Base-by-base conservation (phyloP, 768 basidiomycete species). In the Lactifluus hygrophoroides region DNA sequence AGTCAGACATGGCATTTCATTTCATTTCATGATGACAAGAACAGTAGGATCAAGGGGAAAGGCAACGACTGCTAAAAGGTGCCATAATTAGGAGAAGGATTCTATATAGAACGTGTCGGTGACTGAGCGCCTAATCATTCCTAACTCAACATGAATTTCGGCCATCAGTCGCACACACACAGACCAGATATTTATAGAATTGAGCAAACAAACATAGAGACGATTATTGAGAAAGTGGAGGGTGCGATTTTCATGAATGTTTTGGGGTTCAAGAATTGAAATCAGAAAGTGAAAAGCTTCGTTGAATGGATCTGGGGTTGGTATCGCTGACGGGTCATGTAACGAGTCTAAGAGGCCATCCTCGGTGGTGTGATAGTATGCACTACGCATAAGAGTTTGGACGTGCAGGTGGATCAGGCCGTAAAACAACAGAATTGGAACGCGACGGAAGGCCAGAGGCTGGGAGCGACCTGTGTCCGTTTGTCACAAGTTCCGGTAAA, bases 101-200 rank as follows among this genome's bases (percentile, higher is more conserved):
- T 35, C 27, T 37, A 58, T 30, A 48, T 46, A 30, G 21, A 23
- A 23, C 49, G n/a, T 44, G 42, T 21, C 21, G 23, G 21, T 43
- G 10, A 38, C 38, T 28, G 50, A 37, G 35, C 27, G 27, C 51
- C 35, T 52, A 21, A 42, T 47, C 13, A 34, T 47, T 23, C 35
- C 14, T 21, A 27, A 19, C 8, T 56, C 10, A 48, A 43, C 47
- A 28, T 30, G 37, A 35, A 37, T 38, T 10, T 10, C 28, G 16
- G 37, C 40, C 10, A 23, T 9, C 13, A 3, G n/a, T 13, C 42
- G 28, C 53, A 55, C 28, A 21, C 14, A 25, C 35, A 45, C 43
- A 32, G 45, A 51, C 54, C 59, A 60, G 28, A 60, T 60, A 51
- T 44, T 28, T 49, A 54, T 62, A 62, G 58, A 54, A 62, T 60